Evolutionary conservation across 2,329 filamentous ascomycete species (phyloP), one percentile per base, ranked within the genome.

Genomic region (Talaromyces sp.): DNA sequence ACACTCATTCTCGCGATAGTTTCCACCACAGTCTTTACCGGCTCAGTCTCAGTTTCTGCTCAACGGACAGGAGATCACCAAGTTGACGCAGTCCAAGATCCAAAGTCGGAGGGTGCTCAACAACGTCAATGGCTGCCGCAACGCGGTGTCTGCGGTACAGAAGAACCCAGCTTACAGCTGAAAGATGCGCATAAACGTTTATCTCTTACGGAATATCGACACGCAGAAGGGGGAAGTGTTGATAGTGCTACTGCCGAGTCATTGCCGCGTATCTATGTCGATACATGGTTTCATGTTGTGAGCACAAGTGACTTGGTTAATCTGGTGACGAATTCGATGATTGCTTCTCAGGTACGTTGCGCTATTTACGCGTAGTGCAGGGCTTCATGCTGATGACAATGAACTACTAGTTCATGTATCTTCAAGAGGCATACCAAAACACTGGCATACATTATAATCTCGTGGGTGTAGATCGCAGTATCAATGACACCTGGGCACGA

Each of bases 401-500:
- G 21, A n/a, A 18, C 67, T 21, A 18, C 67, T 21, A 76, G 75
- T 54, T 76, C 60, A 68, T 68, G 9, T 74, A 75, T 44, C 68
- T 79, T 8, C 83, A 83, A 74, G 72, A 76, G 39, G 74, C 79
- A 44, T 83, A 83, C 73, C 64, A 67, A 44, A 71, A 75, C 56
- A 69, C 75, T 3, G 76, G 76, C 63, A 82, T 86, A 67, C 71
- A 69, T 8, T 86, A 84, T 75, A 77, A 73, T 33, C 76, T 86
- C 9, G 67, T 75, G 60, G 79, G 80, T 63, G 76, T 82, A 33
- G 80, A 79, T 25, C 82, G 79, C 67, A 83, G 77, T 39, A 74
- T 79, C 63, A 85, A 85, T 73, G 79, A 84, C 66, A 74, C 73
- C 52, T 86, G 84, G 84, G 83, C 84, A 35, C 76, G 75, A 37